These are phyloP conservation scores for Phylloboletellus chloephorus DNA, from an alignment of 1,284 basidiomycete genomes.

Conservation along the genomic window DNA sequence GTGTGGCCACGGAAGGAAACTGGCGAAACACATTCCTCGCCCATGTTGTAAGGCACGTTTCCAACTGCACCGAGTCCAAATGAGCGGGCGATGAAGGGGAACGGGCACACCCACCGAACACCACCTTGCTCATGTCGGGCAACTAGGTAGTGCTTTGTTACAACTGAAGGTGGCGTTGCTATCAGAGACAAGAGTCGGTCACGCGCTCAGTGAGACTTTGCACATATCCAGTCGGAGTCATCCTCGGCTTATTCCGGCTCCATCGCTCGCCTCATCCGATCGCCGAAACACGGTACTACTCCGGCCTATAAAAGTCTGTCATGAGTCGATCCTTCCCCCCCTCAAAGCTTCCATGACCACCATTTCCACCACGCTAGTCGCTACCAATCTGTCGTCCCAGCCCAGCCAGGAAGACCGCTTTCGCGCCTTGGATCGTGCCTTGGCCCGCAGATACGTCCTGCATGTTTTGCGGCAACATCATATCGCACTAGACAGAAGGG, in stretches of 20 bases:
- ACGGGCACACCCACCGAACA: slow-evolving; percentile 27
- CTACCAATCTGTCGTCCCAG: slow-evolving; percentile 27
- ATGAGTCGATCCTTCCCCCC: not conserved
- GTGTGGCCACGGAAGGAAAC: not conserved
- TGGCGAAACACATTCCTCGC: slow-evolving; percentile 45
- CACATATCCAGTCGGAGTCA: too few species aligned
- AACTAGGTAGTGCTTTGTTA: not conserved
- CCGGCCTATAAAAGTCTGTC: not conserved
- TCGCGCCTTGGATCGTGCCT: slow-evolving; percentile 29
- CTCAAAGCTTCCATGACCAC: slow-evolving; percentile 21
- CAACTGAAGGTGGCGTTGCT: slow-evolving; percentile 1
- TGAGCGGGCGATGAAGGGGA: slow-evolving; percentile 3
- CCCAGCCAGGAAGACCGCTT: slow-evolving; percentile 26
- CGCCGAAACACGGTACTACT: too few species aligned
- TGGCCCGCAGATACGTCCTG: slow-evolving; percentile 31
- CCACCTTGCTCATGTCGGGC: slow-evolving; percentile 30
- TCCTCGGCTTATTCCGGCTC: too few species aligned
- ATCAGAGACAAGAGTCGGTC: not conserved
- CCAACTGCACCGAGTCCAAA: slow-evolving; percentile 48
- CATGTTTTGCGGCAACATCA: slow-evolving; percentile 26
- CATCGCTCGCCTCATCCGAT: too few species aligned
- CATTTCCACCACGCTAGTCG: slow-evolving; percentile 13
- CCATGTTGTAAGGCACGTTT: slow-evolving; percentile 85
- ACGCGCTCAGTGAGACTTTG: too few species aligned
- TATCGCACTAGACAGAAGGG: slow-evolving; percentile 21